phyloP scores from a whole-genome alignment of 2,329 filamentous ascomycete genomes.

The Fusarium penzigii region DNA sequence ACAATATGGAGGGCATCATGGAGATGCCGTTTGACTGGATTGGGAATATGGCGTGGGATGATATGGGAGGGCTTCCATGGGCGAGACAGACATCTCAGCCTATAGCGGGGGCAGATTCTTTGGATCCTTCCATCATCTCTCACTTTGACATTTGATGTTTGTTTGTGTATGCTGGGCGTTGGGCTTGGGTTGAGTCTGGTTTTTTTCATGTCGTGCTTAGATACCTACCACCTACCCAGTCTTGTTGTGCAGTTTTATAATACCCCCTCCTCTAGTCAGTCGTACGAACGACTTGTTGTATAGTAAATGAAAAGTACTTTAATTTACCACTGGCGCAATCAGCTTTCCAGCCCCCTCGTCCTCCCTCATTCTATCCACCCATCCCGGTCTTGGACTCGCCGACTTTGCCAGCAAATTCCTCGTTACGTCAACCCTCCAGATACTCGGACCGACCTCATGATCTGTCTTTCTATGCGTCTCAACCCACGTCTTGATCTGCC shows the following conservation, averaged over 20 bases:
- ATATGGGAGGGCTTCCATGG: slow-evolving; percentile 22
- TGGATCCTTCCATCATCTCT: slow-evolving; percentile 18
- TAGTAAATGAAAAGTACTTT: background rate
- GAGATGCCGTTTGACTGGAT: slow-evolving; percentile 31
- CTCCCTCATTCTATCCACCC: background rate
- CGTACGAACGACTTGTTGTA: too few relatives aligned
- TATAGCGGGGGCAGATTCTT: slow-evolving; percentile 13
- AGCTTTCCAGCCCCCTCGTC: background rate
- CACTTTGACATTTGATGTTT: slow-evolving; percentile 5
- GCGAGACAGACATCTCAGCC: slow-evolving; percentile 4
- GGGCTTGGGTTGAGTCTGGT: background rate
- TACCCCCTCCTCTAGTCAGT: too few relatives aligned
- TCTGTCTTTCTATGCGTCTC: slow-evolving; percentile 31
- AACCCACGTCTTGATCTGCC: slow-evolving; percentile 37
- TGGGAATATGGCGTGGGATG: slow-evolving; percentile 24
- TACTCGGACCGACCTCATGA: slow-evolving; percentile 33
- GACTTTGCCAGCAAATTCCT: slow-evolving; percentile 39
- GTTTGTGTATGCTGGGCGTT: background rate
- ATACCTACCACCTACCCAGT: too few relatives aligned
- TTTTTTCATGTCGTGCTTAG: too few relatives aligned
- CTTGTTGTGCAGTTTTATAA: too few relatives aligned
- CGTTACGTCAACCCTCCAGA: slow-evolving; percentile 38
- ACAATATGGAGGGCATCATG: slow-evolving; percentile 23
- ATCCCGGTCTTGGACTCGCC: slow-evolving; percentile 26
- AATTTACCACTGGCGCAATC: background rate